Evolutionary conservation across 768 basidiomycete genomes (phyloP).

Genomic region (Gloeostereum incarnatum): DNA sequence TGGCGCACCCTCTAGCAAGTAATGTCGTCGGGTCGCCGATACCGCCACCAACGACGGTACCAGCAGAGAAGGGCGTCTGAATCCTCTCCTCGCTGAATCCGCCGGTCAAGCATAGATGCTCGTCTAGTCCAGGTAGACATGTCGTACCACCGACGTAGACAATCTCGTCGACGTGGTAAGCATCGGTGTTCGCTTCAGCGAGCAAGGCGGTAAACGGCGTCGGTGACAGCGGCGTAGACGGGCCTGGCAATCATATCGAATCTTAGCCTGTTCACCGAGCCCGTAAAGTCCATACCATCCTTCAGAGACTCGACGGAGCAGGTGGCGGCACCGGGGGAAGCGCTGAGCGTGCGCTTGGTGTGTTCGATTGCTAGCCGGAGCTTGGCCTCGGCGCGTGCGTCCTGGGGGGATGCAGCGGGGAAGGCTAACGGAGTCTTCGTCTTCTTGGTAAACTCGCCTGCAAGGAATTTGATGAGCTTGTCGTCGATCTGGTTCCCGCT

Average conservation of each 20-base stretch:
- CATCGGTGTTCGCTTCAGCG: constrained; percentile 40
- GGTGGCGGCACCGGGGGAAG: constrained; percentile 79
- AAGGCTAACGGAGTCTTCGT: constrained; percentile 68
- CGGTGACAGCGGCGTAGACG: constrained; percentile 49
- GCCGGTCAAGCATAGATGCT: constrained; percentile 31
- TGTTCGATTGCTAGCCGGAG: constrained; percentile 88
- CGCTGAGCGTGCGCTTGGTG: constrained; percentile 88
- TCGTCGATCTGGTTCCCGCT: constrained; percentile 73
- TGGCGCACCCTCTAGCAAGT: constrained; percentile 66
- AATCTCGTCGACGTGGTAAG: constrained; percentile 67
- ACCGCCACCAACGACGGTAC: constrained; percentile 64
- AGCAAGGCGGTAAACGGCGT: constrained; percentile 46
- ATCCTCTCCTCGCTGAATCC: constrained; percentile 57
- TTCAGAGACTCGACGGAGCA: constrained; percentile 92
- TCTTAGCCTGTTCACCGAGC: constrained; percentile 50
- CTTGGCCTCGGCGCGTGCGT: constrained; percentile 88
- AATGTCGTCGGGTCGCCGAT: constrained; percentile 72
- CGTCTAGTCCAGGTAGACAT: constrained; percentile 67
- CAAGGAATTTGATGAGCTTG: constrained; percentile 83
- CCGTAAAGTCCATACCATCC: constrained; percentile 87
- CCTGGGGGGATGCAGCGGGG: constrained; percentile 44
- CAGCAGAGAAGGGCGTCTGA: constrained; percentile 55
- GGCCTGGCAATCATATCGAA: constrained; percentile 55
- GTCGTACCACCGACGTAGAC: constrained; percentile 75
- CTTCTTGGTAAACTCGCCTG: constrained; percentile 96